These are phyloP conservation scores for Lophiostoma macrostomum DNA, from an alignment of 495 filamentous ascomycete species.

Conservation along the genomic window DNA sequence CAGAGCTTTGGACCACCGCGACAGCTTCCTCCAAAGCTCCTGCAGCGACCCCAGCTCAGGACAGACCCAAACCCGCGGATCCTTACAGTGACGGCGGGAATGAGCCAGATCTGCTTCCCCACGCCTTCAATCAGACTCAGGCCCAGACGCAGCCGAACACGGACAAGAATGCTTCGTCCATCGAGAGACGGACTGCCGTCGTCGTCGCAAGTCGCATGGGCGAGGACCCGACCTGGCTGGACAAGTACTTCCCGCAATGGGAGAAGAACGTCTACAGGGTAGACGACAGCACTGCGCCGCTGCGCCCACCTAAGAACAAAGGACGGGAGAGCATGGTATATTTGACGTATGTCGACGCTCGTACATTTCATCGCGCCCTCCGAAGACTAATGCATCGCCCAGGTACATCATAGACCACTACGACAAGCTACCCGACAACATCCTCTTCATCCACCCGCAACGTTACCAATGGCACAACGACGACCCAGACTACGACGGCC, in stretches of 20 bases:
- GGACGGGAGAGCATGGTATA: slow-evolving; percentile 35
- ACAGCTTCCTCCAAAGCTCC: too few relatives aligned
- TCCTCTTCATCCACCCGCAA: slow-evolving; percentile 32
- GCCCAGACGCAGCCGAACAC: neutral
- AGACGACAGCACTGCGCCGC: slow-evolving; percentile 19
- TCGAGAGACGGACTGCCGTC: slow-evolving; percentile 16
- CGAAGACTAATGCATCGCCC: neutral
- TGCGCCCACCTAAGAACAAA: slow-evolving; percentile 32
- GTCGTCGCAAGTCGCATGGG: slow-evolving; percentile 27
- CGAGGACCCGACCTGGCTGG: slow-evolving; percentile 33
- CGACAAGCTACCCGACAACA: slow-evolving; percentile 28
- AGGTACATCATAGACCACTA: slow-evolving; percentile 36
- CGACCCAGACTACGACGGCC: slow-evolving; percentile 35
- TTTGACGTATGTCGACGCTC: slow-evolving; percentile 24
- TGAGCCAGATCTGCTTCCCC: neutral
- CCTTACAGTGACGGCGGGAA: neutral
- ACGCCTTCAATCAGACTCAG: neutral
- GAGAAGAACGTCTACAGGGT: slow-evolving; percentile 33
- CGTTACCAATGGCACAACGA: slow-evolving; percentile 36
- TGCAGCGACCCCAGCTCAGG: neutral
- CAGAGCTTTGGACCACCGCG: slow-evolving; percentile 16
- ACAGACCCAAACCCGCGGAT: neutral
- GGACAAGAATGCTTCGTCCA: neutral
- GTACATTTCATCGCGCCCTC: neutral
- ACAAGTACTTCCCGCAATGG: slow-evolving; percentile 31